Conservation (phyloP, 73 alveolate genomes). For the Paramecium bursaria region DNA sequence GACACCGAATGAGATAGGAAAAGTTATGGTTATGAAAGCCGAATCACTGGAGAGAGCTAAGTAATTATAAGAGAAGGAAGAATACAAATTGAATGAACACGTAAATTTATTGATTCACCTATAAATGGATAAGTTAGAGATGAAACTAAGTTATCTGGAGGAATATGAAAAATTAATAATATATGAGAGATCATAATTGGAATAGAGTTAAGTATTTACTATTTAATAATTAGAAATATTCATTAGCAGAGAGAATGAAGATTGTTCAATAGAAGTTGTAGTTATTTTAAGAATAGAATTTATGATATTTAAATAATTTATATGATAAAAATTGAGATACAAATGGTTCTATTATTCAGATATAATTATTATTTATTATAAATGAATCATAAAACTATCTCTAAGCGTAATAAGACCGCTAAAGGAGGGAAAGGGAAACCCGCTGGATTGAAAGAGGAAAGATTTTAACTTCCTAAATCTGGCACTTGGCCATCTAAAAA, state of each 20-base stretch:
- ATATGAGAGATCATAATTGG: slow-evolving; percentile 61
- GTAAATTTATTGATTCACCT: slow-evolving; percentile 46
- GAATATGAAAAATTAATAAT: slow-evolving; percentile 65
- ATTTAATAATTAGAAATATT: not conserved
- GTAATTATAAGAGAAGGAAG: slow-evolving; percentile 58
- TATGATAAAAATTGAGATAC: no score
- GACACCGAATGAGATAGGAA: slow-evolving; percentile 28
- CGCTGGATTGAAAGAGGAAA: no score
- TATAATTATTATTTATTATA: no score
- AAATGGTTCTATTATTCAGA: no score
- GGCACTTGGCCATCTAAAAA: no score
- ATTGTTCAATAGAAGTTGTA: slow-evolving; percentile 36
- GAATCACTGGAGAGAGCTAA: slow-evolving; percentile 61
- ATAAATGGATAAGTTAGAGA: slow-evolving; percentile 62
- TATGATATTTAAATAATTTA: no score
- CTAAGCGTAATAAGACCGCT: no score
- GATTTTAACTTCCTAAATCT: no score
- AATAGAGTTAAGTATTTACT: slow-evolving; percentile 18
- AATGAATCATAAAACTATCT: no score
- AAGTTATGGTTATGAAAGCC: slow-evolving; percentile 33
- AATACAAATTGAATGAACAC: slow-evolving; percentile 48
- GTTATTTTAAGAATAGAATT: slow-evolving; percentile 12
- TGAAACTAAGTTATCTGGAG: slow-evolving; percentile 54
- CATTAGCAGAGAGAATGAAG: slow-evolving; percentile 40
- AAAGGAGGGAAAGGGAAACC: no score